Base-by-base conservation (phyloP, 2,329 filamentous ascomycete species). In the Parastagonospora nodorum region DNA sequence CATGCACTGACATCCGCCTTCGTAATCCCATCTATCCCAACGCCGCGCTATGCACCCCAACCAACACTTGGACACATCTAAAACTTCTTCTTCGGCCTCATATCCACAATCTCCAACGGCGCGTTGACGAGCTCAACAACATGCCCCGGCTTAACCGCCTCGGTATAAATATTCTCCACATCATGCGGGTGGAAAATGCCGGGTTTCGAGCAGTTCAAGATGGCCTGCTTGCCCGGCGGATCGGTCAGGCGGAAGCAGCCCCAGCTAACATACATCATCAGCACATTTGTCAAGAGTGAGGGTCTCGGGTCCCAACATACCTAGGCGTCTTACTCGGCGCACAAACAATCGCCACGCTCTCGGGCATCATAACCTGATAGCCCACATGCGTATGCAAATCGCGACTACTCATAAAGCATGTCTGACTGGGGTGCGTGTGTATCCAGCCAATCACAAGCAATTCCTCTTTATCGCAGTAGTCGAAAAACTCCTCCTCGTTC, bases 341-440 rank as follows among this genome's bases (percentile, higher is more conserved):
- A 75, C 94, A 99, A 33, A 99, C 94, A 65, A 99, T 96, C 4
- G 94, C 94, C 56, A 99, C 92, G 64, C 90, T 95, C 78, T 99
- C 94, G 1, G 92, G 88, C 75, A 97, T 84, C 91, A 97, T 97
- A 52, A 94, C 87, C 74, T 99, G 94, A 71, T 97, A 97, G 9
- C 92, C 92, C 2, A 88, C 87, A 68, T 96, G 93, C 0, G 95
- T 99, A 69, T 99, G 94, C 60, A 97, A 71, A 69, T 99, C 94
- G 42, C 93, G 82, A 42, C 89, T 94, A 70, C 91, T 96, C 90
- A 99, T 95, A 72, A 99, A 99, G 74, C 94, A 99, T 0, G 91
- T 95, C 76, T 99, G 94, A 0, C 88, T 91, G 0, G 94, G 94
- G 72, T 99, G 94, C 0, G 94, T 99, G 71, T 99, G 94, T 54